Percentiles rank a stretch among this genome's conserved stretches.
Conservation (phyloP, 176 grass and related monocot species). For the Raddia guianensis region DNA sequence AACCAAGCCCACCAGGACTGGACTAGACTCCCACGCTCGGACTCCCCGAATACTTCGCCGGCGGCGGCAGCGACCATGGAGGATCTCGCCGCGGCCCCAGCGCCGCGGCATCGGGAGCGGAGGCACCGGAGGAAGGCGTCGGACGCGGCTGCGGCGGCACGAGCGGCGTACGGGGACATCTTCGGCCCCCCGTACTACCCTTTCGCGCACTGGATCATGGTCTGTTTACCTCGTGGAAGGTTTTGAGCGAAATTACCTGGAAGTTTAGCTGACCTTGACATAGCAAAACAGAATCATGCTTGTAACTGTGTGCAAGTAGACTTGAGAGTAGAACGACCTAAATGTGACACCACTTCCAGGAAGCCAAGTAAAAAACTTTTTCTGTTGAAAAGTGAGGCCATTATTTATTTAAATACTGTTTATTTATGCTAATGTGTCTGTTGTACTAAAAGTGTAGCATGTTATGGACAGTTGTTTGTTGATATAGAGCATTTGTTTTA, state of each 20-base stretch:
- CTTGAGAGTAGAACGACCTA: not conserved
- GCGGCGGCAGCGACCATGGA: conserved; percentile 50
- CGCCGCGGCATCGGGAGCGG: conserved; percentile 36
- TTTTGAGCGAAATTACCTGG: not conserved
- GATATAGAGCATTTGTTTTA: conserved; percentile 1
- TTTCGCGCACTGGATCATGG: not conserved
- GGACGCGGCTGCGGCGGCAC: conserved; percentile 31
- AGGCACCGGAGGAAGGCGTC: conserved; percentile 55
- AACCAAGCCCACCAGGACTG: conserved; percentile 13
- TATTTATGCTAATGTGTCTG: not conserved
- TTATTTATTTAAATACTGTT: not conserved
- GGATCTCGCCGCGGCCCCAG: conserved; percentile 36
- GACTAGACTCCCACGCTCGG: not conserved
- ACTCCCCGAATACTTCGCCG: not conserved
- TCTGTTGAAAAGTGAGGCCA: not conserved
- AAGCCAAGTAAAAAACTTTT: not conserved
- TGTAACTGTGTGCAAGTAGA: not conserved
- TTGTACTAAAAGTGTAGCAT: not conserved
- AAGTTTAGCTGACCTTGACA: conserved; percentile 27
- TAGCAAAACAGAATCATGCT: conserved; percentile 23
- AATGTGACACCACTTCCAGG: not conserved
- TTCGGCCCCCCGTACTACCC: conserved; percentile 35
- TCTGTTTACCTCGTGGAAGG: not conserved
- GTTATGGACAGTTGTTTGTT: not conserved
- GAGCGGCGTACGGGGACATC: conserved; percentile 62